Percentiles rank a stretch among this genome's conserved stretches.
Evolutionary conservation across 2,329 filamentous ascomycete genomes (phyloP).

Genomic region (Aspergillus arachidicola): DNA sequence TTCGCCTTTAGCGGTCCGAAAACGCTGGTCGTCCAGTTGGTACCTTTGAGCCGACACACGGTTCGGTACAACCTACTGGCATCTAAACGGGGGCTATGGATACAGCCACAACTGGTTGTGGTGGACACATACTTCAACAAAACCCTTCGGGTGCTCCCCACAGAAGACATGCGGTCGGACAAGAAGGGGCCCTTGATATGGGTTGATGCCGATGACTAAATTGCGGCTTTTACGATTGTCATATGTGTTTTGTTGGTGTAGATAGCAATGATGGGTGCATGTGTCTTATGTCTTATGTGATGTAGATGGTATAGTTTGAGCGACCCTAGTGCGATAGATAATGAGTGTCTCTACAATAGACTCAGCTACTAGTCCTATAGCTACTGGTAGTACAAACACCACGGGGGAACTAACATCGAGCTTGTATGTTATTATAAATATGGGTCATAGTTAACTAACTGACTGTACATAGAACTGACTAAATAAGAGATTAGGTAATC

Average conservation of each 20-base stretch:
- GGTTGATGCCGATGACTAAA: constrained; percentile 45
- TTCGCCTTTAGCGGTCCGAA: constrained; percentile 94
- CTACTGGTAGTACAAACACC: not conserved
- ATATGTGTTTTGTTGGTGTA: not conserved
- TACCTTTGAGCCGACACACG: constrained; percentile 76
- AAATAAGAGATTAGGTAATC: too few relatives aligned
- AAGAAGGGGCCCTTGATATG: constrained; percentile 54
- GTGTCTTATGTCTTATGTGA: not conserved
- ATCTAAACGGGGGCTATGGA: constrained; percentile 64
- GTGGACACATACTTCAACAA: constrained; percentile 94
- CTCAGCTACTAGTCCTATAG: not conserved
- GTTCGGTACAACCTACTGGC: constrained; percentile 77
- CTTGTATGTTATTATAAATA: too few relatives aligned
- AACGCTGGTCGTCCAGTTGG: constrained; percentile 73
- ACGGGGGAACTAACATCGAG: too few relatives aligned
- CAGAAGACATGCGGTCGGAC: constrained; percentile 64
- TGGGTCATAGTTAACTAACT: too few relatives aligned
- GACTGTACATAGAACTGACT: too few relatives aligned
- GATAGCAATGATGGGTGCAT: not conserved
- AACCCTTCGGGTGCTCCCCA: constrained; percentile 76
- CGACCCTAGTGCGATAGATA: not conserved
- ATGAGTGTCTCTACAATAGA: not conserved
- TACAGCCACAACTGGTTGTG: constrained; percentile 73
- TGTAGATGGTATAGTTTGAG: not conserved
- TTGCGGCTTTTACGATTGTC: not conserved